Percentiles rank a stretch among this genome's conserved stretches.
These are phyloP conservation scores for Ceriops decandra DNA, from an alignment of 345 rosid genomes.

Conservation along the genomic window DNA sequence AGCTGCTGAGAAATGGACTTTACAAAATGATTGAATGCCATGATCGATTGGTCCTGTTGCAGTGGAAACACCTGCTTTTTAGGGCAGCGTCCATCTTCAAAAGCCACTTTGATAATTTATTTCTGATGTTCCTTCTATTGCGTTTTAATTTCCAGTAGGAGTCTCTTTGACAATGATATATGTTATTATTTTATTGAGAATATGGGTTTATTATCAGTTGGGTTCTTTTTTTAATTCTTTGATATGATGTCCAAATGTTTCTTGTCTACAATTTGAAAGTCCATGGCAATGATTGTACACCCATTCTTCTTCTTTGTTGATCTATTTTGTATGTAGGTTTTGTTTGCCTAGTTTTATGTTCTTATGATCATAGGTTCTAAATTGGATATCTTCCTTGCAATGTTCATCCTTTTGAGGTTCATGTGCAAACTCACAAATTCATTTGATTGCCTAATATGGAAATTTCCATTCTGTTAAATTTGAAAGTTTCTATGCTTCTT, in stretches of 20 bases:
- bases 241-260: too few relatives aligned
- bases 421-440: too few relatives aligned
- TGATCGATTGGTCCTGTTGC: too few relatives aligned
- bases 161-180: too few relatives aligned
- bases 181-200: background rate
- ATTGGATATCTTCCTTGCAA: slow-evolving; percentile 3
- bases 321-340: background rate
- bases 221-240: background rate
- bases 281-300: too few relatives aligned
- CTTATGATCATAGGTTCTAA: background rate
- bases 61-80: too few relatives aligned
- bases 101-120: too few relatives aligned
- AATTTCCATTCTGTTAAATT: background rate
- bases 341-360: background rate
- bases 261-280: too few relatives aligned
- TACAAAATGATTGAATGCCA: background rate
- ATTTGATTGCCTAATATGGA: too few relatives aligned
- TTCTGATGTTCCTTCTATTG: too few relatives aligned
- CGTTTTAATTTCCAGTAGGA: too few relatives aligned
- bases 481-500: background rate
- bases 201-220: background rate
- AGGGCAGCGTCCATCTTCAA: too few relatives aligned
- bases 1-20: background rate
- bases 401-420: background rate
- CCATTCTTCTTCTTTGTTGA: background rate